Base-by-base conservation (phyloP, 2,329 filamentous ascomycete genomes). In the Fusarium redolens region DNA sequence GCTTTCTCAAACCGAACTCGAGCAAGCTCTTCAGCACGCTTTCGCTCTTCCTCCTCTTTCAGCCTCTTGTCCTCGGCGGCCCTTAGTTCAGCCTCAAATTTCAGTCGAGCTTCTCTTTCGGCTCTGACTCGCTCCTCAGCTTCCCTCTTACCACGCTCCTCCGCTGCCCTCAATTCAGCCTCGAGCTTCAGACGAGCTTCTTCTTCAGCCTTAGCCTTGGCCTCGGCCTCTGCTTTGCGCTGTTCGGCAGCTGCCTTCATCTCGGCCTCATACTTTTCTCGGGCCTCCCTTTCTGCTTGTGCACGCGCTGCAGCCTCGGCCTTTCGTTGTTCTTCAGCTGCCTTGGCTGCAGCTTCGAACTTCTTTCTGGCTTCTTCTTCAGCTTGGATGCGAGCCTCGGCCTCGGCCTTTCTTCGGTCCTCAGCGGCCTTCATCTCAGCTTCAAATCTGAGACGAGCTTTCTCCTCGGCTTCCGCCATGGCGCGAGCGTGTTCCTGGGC, bases 21-120 rank as follows among this genome's bases (percentile, higher is more conserved):
- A 20, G 86, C 84, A 44, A 86, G 85, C 30, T 86, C 84, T 68
- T 90, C 86, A 14, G 87, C 88, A 4, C 84, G 75, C 20, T 71
- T 71, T 18, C 79, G 75, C 11, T 80, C 83, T 41, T 85, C 83
- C 12, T 82, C 82, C 20, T 85, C 83, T 31, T 79, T 78, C 65
- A 81, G 80, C 51, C 81, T 78, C n/a, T 77, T 81, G 31, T 83
- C 85, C 56, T 85, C 86, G 2, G 85, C 86, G 30, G 81, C 82
- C 62, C 80, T 81, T 47, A 83, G 76, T 65, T 86, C 83, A 4
- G 81, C 80, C 68, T 85, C 82, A 44, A 84, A 79, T 65, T 79
- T 81, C 64, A 79, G 68, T 43, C 81, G 79, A 10, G 83, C 83
- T 55, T 81, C 81, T 61, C 81, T 77, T 60, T 83, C 82, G 6